Evolutionary conservation across 371 early-diverging fungal genomes (phyloP).

Genomic region (Chytridium lagenaria): DNA sequence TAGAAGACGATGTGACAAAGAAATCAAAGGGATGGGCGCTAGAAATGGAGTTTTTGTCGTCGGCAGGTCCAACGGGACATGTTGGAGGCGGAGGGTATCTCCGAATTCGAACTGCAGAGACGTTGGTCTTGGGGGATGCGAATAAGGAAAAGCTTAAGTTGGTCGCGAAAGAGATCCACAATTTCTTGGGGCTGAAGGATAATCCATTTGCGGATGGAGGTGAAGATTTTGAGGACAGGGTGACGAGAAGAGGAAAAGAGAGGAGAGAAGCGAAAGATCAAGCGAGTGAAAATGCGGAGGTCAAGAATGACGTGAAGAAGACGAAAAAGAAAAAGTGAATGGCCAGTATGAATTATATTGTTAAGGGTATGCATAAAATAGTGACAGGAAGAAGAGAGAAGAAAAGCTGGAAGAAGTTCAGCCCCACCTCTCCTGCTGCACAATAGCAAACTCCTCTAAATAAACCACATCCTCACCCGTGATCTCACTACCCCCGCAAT

Average conservation of each 20-base stretch:
- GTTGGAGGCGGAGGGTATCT: slow-evolving; percentile 16
- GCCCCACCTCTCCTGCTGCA: slow-evolving; percentile 36
- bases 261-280: slow-evolving; percentile 4
- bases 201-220: slow-evolving; percentile 9
- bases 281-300: not conserved
- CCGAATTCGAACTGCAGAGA: slow-evolving; percentile 40
- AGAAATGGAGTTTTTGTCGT: slow-evolving; percentile 44
- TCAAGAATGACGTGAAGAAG: not conserved
- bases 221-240: not conserved
- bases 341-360: not conserved
- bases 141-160: slow-evolving; percentile 25
- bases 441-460: slow-evolving; percentile 37
- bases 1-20: slow-evolving; percentile 24
- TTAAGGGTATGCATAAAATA: not conserved
- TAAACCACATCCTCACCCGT: slow-evolving; percentile 39
- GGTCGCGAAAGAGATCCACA: slow-evolving; percentile 11
- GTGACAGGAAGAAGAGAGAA: not conserved
- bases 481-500: slow-evolving; percentile 64
- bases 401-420: not conserved
- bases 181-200: slow-evolving; percentile 2
- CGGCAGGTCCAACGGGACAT: slow-evolving; percentile 24
- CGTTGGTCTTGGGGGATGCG: slow-evolving; percentile 41
- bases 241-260: not conserved
- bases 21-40: slow-evolving; percentile 28
- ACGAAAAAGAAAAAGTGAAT: not conserved